These are phyloP conservation scores for Termitomyces sp. DNA, from an alignment of 768 basidiomycete species.

Conservation along the genomic window DNA sequence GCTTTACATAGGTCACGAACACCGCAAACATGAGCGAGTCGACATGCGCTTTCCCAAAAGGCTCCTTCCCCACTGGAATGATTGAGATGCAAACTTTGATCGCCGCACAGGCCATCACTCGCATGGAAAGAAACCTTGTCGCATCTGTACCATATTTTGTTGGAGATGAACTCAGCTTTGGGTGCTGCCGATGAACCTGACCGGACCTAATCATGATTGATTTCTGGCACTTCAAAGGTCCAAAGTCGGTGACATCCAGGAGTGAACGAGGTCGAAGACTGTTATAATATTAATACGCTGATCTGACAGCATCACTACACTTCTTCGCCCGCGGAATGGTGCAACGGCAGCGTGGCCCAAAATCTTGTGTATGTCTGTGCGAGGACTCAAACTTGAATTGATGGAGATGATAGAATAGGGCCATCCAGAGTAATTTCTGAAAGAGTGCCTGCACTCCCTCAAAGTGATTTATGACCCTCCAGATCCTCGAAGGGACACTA, in stretches of 20 bases:
- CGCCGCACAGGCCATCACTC: background rate
- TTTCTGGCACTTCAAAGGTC: no score
- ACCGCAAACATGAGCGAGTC: background rate
- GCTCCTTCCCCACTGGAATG: background rate
- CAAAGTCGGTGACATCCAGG: no score
- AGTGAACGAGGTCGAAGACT: no score
- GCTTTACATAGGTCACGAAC: background rate
- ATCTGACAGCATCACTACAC: no score
- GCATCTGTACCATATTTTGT: background rate
- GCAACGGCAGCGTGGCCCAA: no score
- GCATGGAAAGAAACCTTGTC: background rate
- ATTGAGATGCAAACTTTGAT: slow-evolving; percentile 4
- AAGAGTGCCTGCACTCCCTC: background rate
- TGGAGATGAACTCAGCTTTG: no score
- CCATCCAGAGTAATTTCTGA: background rate
- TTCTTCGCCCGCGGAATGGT: no score
- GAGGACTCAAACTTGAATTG: background rate
- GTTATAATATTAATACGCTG: no score
- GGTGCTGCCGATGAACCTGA: no score
- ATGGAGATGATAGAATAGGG: background rate
- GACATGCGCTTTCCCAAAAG: background rate
- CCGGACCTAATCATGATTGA: no score
- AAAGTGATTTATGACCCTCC: no score
- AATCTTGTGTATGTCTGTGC: background rate
- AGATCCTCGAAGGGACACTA: background rate